Evolutionary conservation across 2,329 filamentous ascomycete species (phyloP).

Genomic region (Ophiocordyceps australis): DNA sequence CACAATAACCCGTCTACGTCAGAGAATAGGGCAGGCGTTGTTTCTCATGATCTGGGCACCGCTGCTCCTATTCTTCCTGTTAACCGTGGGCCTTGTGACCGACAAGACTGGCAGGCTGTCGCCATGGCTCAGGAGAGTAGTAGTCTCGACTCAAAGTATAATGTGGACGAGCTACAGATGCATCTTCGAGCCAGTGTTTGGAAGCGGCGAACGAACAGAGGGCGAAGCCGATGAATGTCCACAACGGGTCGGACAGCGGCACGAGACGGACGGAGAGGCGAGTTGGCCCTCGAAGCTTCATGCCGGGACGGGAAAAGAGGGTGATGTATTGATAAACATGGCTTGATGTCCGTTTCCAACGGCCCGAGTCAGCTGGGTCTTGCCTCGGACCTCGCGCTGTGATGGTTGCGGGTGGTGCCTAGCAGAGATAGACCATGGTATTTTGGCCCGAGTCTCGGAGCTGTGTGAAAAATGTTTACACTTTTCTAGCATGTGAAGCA

Average conservation of each 20-base stretch:
- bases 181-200: slow-evolving; percentile 45
- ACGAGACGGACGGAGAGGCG: too few species aligned
- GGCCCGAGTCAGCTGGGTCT: too few species aligned
- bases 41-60: slow-evolving; percentile 38
- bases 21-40: slow-evolving; percentile 44
- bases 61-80: slow-evolving; percentile 36
- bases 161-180: slow-evolving; percentile 27
- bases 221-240: slow-evolving; percentile 1
- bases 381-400: too few species aligned
- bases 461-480: too few species aligned
- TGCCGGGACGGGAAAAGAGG: too few species aligned
- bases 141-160: slow-evolving; percentile 30
- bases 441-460: too few species aligned
- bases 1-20: slow-evolving; percentile 44
- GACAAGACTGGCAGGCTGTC: slow-evolving; percentile 53
- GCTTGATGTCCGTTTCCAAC: too few species aligned
- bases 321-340: too few species aligned
- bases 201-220: slow-evolving; percentile 62
- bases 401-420: too few species aligned
- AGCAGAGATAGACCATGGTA: too few species aligned
- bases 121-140: slow-evolving; percentile 39
- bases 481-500: too few species aligned
- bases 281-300: too few species aligned
- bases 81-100: slow-evolving; percentile 25
- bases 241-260: slow-evolving; percentile 10